Percentiles rank a stretch among this genome's conserved stretches.
Evolutionary conservation across 1,284 basidiomycete species (phyloP).

Genomic region (Ganoderma boninense): DNA sequence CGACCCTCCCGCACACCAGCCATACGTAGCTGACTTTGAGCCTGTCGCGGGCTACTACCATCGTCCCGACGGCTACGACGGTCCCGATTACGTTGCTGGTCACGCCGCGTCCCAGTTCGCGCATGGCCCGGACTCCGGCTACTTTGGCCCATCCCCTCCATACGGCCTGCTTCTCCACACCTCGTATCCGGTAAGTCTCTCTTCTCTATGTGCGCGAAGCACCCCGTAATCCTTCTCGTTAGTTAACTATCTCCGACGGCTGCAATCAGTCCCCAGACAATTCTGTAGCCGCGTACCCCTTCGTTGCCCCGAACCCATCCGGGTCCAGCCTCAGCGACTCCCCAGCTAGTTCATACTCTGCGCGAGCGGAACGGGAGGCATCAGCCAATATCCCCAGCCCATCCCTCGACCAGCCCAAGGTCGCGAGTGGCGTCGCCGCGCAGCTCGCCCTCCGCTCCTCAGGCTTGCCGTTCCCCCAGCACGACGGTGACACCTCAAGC

Average conservation of each 20-base stretch:
- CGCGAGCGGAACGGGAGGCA: neutral
- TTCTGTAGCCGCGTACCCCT: slow-evolving; percentile 7
- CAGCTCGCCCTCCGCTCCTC: slow-evolving; percentile 9
- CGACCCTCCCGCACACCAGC: slow-evolving; percentile 27
- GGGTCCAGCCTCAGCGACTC: neutral
- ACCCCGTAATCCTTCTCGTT: neutral
- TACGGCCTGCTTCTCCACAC: slow-evolving; percentile 15
- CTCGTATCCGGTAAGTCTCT: slow-evolving; percentile 20
- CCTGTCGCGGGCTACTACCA: slow-evolving; percentile 26
- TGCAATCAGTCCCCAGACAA: slow-evolving; percentile 13
- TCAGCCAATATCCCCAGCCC: neutral
- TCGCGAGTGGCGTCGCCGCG: neutral
- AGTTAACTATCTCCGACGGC: neutral
- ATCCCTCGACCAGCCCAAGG: neutral
- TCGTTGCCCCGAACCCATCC: slow-evolving; percentile 3
- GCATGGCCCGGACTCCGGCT: slow-evolving; percentile 18
- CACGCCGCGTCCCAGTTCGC: slow-evolving; percentile 18
- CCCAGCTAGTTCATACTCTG: neutral
- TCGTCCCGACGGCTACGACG: slow-evolving; percentile 12
- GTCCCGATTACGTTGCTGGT: slow-evolving; percentile 18
- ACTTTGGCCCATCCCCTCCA: slow-evolving; percentile 7
- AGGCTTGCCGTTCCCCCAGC: slow-evolving; percentile 19
- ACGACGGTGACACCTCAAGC: slow-evolving; percentile 9
- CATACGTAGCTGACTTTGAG: slow-evolving; percentile 27
- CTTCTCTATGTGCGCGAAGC: neutral